Evolutionary conservation across 2,329 filamentous ascomycete genomes (phyloP), one percentile per base, ranked within the genome.

Genomic region (Pseudogymnoascus sp.): DNA sequence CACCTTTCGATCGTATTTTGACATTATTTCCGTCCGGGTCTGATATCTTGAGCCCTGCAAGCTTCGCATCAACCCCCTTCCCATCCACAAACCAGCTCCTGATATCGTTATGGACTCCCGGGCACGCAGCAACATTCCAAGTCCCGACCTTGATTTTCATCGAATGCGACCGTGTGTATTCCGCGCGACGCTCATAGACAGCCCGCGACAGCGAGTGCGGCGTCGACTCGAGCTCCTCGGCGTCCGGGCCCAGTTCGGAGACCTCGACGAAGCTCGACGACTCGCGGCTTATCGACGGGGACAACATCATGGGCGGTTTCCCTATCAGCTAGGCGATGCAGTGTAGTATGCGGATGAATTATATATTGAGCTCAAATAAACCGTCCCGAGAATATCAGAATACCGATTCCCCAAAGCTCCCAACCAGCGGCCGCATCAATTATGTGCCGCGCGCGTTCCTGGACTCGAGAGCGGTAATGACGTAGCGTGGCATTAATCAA

Each of bases 101-200:
- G 4, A 99, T 78, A 72, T 97, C 95, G 68, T 91, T 90, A 74
- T 96, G 92, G 0, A 91, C 92, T 23, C 90, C 91, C 11, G 90
- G 86, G 67, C 89, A 87, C 1, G 89, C 87, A 3, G 92, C 95
- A 14, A 96, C 91, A 75, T 99, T 99, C 95, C 95, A 99, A 0
- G 90, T 89, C 44, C 93, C 95, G 61, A 99, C 83, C 76, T 97
- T 97, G 75, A 99, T 84, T 67, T 87, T 88, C 69, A 96, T 85
- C 60, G 83, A 83, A 73, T 87, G 87, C 46, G 87, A 84, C 38
- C 87, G 84, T 25, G 89, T 88, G 74, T 93, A 99, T 74, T 97
- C 93, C 59, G 84, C 78, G 70, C 87, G 84, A 62, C 95, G 84
- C 40, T 89, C 86, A 72, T 88, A 84, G 40, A 97, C 79, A 31